Evolutionary conservation across 2,329 filamentous ascomycete species (phyloP).

Genomic region (Parastagonospora avenae): DNA sequence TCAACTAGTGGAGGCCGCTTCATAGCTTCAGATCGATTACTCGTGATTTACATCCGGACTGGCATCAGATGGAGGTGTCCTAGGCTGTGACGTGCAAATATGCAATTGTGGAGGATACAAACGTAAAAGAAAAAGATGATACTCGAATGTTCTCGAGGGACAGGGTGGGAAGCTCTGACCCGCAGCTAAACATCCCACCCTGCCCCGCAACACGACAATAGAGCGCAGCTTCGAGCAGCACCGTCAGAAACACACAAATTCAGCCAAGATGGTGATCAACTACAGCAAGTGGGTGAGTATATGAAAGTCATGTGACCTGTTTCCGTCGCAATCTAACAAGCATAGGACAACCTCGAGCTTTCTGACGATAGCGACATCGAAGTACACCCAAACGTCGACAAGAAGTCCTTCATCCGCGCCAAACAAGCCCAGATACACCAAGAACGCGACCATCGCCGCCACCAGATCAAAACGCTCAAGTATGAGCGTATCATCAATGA

Average conservation of each 20-base stretch:
- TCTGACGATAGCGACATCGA: conserved; percentile 98
- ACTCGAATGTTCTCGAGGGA: conserved; percentile 32
- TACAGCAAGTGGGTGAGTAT: conserved; percentile 72
- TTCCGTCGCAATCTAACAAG: conserved; percentile 8
- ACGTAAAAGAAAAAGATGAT: conserved; percentile 12
- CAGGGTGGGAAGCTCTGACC: neutral
- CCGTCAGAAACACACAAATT: conserved; percentile 3
- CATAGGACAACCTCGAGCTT: conserved; percentile 85
- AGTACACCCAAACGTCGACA: conserved; percentile 98
- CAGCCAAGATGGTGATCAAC: conserved; percentile 61
- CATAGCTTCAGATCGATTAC: no score
- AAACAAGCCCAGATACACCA: conserved; percentile 98
- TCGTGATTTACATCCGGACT: no score
- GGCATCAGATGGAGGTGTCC: no score
- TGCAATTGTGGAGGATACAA: neutral
- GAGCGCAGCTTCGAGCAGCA: conserved; percentile 20
- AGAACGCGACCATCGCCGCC: conserved; percentile 81
- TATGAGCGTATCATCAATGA: conserved; percentile 95
- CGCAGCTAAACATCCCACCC: conserved; percentile 15
- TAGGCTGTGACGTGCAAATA: no score
- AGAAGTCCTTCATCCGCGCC: conserved; percentile 95
- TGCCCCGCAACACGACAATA: conserved; percentile 18
- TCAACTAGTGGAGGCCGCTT: no score
- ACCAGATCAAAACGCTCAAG: conserved; percentile 87
- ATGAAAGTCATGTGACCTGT: neutral